phyloP scores from a whole-genome alignment of 805 yeast species.

The Cyberlindnera americana region DNA sequence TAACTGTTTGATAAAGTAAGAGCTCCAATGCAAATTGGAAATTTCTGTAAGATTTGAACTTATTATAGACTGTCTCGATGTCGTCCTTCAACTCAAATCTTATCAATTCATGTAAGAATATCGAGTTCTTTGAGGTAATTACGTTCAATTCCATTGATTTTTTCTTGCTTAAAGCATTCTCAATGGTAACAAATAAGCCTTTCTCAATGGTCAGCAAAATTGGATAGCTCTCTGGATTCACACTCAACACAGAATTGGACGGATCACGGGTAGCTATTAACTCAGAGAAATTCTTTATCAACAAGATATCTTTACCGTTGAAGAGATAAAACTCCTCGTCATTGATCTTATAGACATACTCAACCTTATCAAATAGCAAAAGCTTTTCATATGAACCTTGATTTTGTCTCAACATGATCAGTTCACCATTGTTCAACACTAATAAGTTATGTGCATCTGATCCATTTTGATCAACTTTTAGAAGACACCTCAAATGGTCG shows the following conservation, averaged over 20 bases:
- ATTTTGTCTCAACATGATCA: constrained; percentile 19
- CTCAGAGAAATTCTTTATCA: constrained; percentile 18
- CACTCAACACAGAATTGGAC: constrained; percentile 24
- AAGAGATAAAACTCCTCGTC: constrained; percentile 32
- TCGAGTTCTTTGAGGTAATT: constrained; percentile 35
- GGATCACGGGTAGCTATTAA: constrained; percentile 13
- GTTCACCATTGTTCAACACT: constrained; percentile 25
- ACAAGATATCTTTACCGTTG: constrained; percentile 36
- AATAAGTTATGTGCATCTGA: constrained; percentile 20
- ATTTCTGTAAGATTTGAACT: constrained; percentile 31
- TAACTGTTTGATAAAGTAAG: constrained; percentile 35
- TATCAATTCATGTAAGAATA: constrained; percentile 43
- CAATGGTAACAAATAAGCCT: constrained; percentile 42
- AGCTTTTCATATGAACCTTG: constrained; percentile 11
- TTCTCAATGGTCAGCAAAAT: constrained; percentile 23
- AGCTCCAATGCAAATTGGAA: constrained; percentile 46
- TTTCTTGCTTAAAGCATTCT: constrained; percentile 30
- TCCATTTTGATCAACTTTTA: constrained; percentile 11
- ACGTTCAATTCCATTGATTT: constrained; percentile 33
- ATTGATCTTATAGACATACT: constrained; percentile 24
- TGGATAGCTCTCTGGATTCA: constrained; percentile 30
- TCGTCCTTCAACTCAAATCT: constrained; percentile 35
- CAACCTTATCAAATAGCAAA: constrained; percentile 26
- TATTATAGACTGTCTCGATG: constrained; percentile 15
- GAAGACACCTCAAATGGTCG: constrained; percentile 11